A percentile compares a stretch with the other conserved stretches of the same genome.
Conservation (phyloP, 2,329 filamentous ascomycete species). For the Aspergillus sojae region DNA sequence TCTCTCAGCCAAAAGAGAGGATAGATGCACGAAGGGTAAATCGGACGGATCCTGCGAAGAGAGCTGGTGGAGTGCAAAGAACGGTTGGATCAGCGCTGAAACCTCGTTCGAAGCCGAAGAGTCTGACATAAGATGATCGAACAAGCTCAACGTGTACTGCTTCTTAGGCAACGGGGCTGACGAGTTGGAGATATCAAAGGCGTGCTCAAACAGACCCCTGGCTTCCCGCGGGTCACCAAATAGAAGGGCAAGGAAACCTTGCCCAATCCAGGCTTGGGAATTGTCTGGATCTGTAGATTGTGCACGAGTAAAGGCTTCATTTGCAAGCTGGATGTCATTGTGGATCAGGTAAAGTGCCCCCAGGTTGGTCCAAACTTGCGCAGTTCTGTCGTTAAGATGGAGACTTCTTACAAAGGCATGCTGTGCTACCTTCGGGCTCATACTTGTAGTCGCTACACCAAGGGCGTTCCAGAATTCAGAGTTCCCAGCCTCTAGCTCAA, state of each 20-base stretch:
- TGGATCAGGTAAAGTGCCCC: constrained; percentile 84
- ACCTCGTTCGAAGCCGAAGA: constrained; percentile 57
- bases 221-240: constrained; percentile 77
- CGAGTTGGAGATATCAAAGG: constrained; percentile 86
- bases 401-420: constrained; percentile 91
- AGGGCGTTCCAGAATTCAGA: constrained; percentile 96
- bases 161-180: constrained; percentile 72
- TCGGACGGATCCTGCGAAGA: constrained; percentile 71
- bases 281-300: constrained; percentile 96
- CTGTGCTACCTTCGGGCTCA: constrained; percentile 86
- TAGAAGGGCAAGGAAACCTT: constrained; percentile 80
- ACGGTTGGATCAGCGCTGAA: constrained; percentile 72
- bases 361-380: constrained; percentile 86
- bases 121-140: constrained; percentile 74
- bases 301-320: constrained; percentile 83
- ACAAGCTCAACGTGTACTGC: constrained; percentile 78
- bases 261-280: constrained; percentile 89
- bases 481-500: constrained; percentile 92
- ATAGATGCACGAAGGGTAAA: constrained; percentile 73
- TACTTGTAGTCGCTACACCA: constrained; percentile 82
- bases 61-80: constrained; percentile 86
- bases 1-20: constrained; percentile 79
- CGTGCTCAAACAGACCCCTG: constrained; percentile 84
- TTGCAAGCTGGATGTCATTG: constrained; percentile 81
- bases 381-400: constrained; percentile 86